phyloP scores from a whole-genome alignment of 1,284 basidiomycete genomes.

The Austroboletus niveus region DNA sequence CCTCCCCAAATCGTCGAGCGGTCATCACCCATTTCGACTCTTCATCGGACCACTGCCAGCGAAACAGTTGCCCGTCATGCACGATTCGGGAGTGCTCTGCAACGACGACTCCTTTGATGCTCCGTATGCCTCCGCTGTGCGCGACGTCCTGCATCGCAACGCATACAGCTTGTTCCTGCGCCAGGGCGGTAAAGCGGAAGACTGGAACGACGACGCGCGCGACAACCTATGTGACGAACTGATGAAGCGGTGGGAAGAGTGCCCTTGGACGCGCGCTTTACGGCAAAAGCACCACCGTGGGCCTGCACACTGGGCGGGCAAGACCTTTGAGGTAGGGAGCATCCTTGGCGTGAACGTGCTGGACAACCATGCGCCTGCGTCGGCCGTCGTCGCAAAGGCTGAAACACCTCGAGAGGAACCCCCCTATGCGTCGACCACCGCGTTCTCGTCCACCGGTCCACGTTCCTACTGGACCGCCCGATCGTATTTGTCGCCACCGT shows the following conservation, averaged over 20 bases:
- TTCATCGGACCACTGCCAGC: conserved; percentile 70
- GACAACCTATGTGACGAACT: conserved; percentile 53
- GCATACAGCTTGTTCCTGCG: conserved; percentile 63
- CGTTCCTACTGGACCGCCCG: conserved; percentile 24
- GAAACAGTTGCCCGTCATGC: conserved; percentile 38
- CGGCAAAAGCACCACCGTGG: conserved; percentile 31
- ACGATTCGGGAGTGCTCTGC: conserved; percentile 14
- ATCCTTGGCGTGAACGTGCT: conserved; percentile 33
- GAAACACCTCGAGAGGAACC: conserved; percentile 5
- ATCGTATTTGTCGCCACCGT: conserved; percentile 14
- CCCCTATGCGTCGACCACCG: conserved; percentile 20
- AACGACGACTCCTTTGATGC: conserved; percentile 36
- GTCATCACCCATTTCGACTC: conserved; percentile 36
- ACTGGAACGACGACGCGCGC: conserved; percentile 63
- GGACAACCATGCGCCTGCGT: conserved; percentile 10
- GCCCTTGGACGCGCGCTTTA: conserved; percentile 60
- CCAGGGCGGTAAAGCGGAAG: conserved; percentile 57
- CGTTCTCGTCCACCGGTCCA: conserved; percentile 19
- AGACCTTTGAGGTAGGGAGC: conserved; percentile 71
- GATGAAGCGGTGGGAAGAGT: conserved; percentile 59
- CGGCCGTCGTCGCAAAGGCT: neutral
- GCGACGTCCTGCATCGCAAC: conserved; percentile 47
- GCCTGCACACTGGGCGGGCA: conserved; percentile 60
- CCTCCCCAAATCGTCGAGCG: neutral
- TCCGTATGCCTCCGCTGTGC: conserved; percentile 33